These are phyloP conservation scores for Eurotiales sp. DNA, from an alignment of 2,329 filamentous ascomycete species.

Conservation along the genomic window DNA sequence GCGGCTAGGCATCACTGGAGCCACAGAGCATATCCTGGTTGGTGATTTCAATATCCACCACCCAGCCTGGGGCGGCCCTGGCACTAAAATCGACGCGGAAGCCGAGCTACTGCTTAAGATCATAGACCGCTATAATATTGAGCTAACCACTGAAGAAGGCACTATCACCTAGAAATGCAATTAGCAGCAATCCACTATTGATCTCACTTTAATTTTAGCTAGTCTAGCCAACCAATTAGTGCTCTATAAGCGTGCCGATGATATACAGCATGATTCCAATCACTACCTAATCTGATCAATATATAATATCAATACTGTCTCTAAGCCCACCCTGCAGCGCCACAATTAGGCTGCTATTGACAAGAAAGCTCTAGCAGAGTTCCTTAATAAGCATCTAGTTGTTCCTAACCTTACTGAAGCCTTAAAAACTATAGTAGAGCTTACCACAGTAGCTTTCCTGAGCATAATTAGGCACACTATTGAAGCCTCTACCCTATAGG, in stretches of 20 bases:
- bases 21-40: slow-evolving; percentile 16
- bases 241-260: slow-evolving; percentile 14
- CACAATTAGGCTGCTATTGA: neutral
- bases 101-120: neutral
- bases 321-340: neutral
- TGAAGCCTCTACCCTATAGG: neutral
- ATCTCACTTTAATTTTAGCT: neutral
- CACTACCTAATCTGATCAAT: slow-evolving; percentile 21
- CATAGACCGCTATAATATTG: neutral
- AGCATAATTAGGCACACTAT: neutral
- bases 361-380: neutral
- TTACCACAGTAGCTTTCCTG: neutral
- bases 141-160: neutral
- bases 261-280: slow-evolving; percentile 24
- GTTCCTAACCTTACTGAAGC: neutral
- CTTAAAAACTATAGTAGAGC: neutral
- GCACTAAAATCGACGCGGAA: slow-evolving; percentile 10
- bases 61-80: slow-evolving; percentile 17
- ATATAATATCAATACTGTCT: slow-evolving; percentile 19
- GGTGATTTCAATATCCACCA: slow-evolving; percentile 22
- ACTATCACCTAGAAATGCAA: neutral
- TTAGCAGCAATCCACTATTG: neutral
- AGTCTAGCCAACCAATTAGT: neutral
- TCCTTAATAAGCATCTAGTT: neutral
- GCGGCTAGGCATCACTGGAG: neutral